Conservation (phyloP, 352 stramenopile genomes). For the Pythium guiyangense region DNA sequence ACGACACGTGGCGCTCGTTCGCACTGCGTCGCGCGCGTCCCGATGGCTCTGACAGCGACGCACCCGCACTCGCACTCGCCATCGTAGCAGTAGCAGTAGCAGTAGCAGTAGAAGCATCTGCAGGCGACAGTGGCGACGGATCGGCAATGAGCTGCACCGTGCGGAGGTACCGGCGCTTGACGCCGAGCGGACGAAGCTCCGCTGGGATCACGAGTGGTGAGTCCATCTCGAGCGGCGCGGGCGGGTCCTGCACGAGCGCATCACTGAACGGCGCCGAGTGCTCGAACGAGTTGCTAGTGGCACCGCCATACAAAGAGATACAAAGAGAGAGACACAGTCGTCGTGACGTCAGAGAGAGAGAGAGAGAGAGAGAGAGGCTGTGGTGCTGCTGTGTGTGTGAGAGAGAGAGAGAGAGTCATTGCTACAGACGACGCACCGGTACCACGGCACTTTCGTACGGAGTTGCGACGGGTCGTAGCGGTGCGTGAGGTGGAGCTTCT, state of each 20-base stretch:
- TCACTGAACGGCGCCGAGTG: constrained; percentile 27
- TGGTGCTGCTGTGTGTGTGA: too few species aligned
- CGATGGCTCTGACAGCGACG: too few species aligned
- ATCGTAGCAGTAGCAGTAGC: too few species aligned
- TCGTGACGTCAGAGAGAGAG: too few species aligned
- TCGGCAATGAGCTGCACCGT: constrained; percentile 57
- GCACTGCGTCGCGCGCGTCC: background rate
- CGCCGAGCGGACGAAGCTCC: constrained; percentile 43
- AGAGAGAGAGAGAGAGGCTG: too few species aligned
- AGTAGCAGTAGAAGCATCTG: background rate
- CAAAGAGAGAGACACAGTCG: background rate
- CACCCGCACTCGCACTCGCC: too few species aligned
- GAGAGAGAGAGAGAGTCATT: too few species aligned
- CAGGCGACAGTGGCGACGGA: background rate
- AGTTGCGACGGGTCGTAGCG: constrained; percentile 15
- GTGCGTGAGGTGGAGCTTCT: constrained; percentile 12
- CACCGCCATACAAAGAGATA: background rate
- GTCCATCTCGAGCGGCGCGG: constrained; percentile 28
- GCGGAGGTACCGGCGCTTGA: constrained; percentile 45
- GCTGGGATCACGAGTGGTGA: constrained; percentile 46
- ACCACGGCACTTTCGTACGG: constrained; percentile 51
- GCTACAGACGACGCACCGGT: constrained; percentile 36
- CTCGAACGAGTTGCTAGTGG: constrained; percentile 60
- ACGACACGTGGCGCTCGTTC: constrained; percentile 1
- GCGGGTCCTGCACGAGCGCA: constrained; percentile 17